Conservation (phyloP, 2,329 filamentous ascomycete genomes). For the Emergomyces pasteurianus region DNA sequence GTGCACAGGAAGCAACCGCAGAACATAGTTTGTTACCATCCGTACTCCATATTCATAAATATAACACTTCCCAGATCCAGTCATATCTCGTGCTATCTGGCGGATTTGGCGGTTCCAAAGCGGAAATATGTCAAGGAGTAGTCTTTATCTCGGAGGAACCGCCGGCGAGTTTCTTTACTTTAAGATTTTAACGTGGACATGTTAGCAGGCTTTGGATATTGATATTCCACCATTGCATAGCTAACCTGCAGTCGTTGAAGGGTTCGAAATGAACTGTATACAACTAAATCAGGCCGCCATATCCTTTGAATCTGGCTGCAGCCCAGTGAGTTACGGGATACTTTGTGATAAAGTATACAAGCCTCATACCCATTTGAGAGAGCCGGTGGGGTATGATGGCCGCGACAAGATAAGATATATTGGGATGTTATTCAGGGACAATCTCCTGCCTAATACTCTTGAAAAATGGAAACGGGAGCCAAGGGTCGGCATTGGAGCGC, state of each 20-base stretch:
- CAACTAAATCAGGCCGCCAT: constrained; percentile 12
- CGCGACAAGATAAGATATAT: constrained; percentile 25
- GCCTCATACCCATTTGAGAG: constrained; percentile 17
- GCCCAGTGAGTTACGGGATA: constrained; percentile 26
- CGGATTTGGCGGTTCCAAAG: constrained; percentile 31
- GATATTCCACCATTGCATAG: not conserved
- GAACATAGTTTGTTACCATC: constrained; percentile 16
- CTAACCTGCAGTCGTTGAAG: constrained; percentile 6
- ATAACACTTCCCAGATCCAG: constrained; percentile 8
- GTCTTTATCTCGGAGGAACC: constrained; percentile 24
- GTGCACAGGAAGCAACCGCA: constrained; percentile 13
- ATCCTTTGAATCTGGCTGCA: constrained; percentile 22
- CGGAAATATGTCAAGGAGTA: constrained; percentile 29
- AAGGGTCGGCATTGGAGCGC: not conserved
- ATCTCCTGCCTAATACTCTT: not conserved
- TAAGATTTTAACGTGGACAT: not conserved
- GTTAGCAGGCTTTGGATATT: not conserved
- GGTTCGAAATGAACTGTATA: constrained; percentile 4
- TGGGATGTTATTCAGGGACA: constrained; percentile 25
- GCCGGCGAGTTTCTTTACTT: constrained; percentile 10
- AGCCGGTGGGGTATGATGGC: constrained; percentile 18
- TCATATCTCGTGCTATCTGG: constrained; percentile 32
- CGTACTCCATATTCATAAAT: too few species aligned
- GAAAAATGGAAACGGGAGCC: not conserved
- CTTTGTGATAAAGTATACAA: constrained; percentile 23